phyloP scores from a whole-genome alignment of 2,329 filamentous ascomycete species.

The Hypocrella siamensis region DNA sequence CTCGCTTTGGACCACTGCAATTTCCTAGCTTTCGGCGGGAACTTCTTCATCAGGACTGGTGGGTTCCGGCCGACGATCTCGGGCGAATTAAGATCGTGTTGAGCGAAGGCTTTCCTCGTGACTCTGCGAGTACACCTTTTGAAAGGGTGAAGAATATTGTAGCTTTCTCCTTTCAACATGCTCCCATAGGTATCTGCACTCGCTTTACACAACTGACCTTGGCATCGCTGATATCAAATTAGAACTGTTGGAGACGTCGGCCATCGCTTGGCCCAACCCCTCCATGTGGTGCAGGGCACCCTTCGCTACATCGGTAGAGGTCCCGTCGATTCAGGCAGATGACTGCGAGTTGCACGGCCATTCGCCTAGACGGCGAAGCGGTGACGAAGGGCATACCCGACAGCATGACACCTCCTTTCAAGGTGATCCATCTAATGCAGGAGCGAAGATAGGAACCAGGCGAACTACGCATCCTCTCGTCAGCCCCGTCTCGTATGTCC shows the following conservation, averaged over 20 bases:
- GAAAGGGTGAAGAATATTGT: slow-evolving; percentile 58
- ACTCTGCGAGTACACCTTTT: slow-evolving; percentile 35
- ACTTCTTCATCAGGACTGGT: slow-evolving; percentile 52
- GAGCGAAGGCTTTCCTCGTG: slow-evolving; percentile 52
- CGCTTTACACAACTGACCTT: not conserved
- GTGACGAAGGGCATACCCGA: not conserved
- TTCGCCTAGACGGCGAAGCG: slow-evolving; percentile 34
- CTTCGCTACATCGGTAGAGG: slow-evolving; percentile 22
- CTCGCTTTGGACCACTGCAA: slow-evolving; percentile 42
- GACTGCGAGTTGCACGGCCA: slow-evolving; percentile 44
- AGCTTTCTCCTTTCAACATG: slow-evolving; percentile 74
- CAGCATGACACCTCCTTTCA: slow-evolving; percentile 1
- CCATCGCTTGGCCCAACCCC: slow-evolving; percentile 68
- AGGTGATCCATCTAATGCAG: not conserved
- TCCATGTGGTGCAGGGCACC: slow-evolving; percentile 46
- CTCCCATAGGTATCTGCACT: slow-evolving; percentile 47
- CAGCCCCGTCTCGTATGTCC: not conserved
- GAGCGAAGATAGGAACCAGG: slow-evolving; percentile 1
- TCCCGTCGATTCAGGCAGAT: slow-evolving; percentile 25
- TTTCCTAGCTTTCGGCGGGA: slow-evolving; percentile 62
- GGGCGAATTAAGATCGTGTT: slow-evolving; percentile 66
- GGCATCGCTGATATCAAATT: slow-evolving; percentile 2
- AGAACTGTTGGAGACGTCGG: slow-evolving; percentile 55
- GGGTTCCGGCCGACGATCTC: slow-evolving; percentile 54
- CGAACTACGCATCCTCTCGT: slow-evolving; percentile 5